Base-by-base conservation (phyloP, 192 early-diverging fungal species). In the Coemansia sp. region DNA sequence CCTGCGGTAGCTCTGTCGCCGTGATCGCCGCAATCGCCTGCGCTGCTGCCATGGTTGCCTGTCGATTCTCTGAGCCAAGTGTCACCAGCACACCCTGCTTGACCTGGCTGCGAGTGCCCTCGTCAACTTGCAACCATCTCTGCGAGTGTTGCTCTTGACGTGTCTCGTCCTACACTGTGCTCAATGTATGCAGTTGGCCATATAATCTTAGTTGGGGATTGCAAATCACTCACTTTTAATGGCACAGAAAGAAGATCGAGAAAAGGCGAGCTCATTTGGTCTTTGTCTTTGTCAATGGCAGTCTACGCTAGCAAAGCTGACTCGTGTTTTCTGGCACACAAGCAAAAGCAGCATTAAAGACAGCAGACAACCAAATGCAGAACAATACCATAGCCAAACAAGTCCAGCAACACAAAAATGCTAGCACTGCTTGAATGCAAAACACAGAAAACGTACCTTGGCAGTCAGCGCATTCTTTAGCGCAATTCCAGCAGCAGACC, bases 381-480 rank as follows among this genome's bases (percentile, higher is more conserved):
- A 24, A 24, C 51, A 53, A 24, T 53, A 24, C 51, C 4, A 14
- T 12, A 27, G 51, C 8, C 19, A 14, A 27, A 53, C 51, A 24
- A 53, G 51, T 3, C 51, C 4, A 27, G 22, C 24, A 24, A 24
- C 51, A 53, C 22, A 53, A 3, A 23, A 19, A 25, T 24, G 23
- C 23, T 7, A 8, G 23, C 23, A 9, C 19, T 55, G 53, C 11
- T 53, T n/a, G 19, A 53, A 19, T 21, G 21, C 27, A 19, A 51
- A 52, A 54, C 47, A 43, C 11, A 52, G 56, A 4, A 56, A 38
- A 53, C 76, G 19, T 79, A 92, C 94, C 85, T 90, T 94, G 58
- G 94, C 90, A 7, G 85, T 81, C 62, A 99, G 76, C 48, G 91
- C 80, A 77, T 99, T 99, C 86, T 99, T 99, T 65, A 99, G 79